Conservation (phyloP, 2,329 filamentous ascomycete species). For the Cadophora sp. region DNA sequence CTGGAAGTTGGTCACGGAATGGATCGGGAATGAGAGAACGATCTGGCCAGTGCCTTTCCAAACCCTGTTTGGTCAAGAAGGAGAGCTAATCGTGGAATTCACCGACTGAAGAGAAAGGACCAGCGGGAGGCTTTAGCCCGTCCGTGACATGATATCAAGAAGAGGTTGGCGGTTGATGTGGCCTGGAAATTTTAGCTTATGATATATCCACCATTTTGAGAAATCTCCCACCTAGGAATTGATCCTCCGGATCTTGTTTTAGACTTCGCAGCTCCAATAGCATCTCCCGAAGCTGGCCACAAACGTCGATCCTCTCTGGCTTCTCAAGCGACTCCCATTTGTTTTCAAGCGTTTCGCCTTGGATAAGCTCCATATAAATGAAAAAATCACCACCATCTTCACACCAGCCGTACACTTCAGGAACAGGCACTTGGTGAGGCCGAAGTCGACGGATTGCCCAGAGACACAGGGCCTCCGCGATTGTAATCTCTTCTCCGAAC, state of each 20-base stretch:
- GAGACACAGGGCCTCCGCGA: constrained; percentile 45
- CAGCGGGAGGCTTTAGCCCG: constrained; percentile 33
- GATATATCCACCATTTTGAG: constrained; percentile 5
- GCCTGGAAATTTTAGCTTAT: constrained; percentile 15
- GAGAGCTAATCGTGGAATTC: constrained; percentile 43
- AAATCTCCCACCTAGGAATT: constrained; percentile 27
- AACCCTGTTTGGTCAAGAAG: constrained; percentile 35
- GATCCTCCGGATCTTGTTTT: constrained; percentile 25
- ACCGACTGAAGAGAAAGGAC: constrained; percentile 38
- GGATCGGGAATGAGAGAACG: constrained; percentile 38
- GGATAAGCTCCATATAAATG: constrained; percentile 42
- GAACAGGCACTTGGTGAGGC: constrained; percentile 44
- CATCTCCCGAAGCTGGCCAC: constrained; percentile 35
- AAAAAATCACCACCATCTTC: constrained; percentile 36
- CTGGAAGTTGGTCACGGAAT: constrained; percentile 37
- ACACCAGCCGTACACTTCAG: constrained; percentile 48
- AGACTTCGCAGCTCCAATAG: constrained; percentile 29
- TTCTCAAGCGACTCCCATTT: constrained; percentile 28
- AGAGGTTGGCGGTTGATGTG: constrained; percentile 33
- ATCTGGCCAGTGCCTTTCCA: constrained; percentile 32
- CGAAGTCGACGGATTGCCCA: constrained; percentile 41
- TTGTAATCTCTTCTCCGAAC: constrained; percentile 39
- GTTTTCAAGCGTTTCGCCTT: constrained; percentile 29
- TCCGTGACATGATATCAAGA: constrained; percentile 31
- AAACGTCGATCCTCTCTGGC: constrained; percentile 26